Evolutionary conservation across 2,329 filamentous ascomycete species (phyloP), one percentile per base, ranked within the genome.

Genomic region (Hypomyces rosellus): DNA sequence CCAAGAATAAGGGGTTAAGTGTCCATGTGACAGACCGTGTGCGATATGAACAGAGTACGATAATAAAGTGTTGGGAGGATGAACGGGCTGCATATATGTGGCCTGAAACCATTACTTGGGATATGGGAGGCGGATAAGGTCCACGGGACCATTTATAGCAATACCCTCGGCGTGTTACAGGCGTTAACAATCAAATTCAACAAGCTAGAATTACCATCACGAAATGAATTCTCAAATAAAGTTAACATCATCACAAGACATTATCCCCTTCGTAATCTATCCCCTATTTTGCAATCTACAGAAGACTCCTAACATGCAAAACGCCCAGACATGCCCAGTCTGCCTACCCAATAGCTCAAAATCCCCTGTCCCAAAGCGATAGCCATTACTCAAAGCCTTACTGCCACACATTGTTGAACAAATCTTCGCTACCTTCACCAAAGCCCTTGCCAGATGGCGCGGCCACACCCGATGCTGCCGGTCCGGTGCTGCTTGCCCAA

Each of bases 371-470:
- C 56, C 45, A 48, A 49, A n/a, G 15, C 44, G 34, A 14, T 46
- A 36, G 37, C 50, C 41, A 16, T 55, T 47, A 53, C 55, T 49
- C 53, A 52, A 41, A 49, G 40, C 45, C 37, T 52, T 69, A 96
- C 72, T 90, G 81, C 92, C 92, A 97, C 45, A 97, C 92, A 68
- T 97, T 97, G 33, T 86, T 90, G 69, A 97, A 97, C 61, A 97
- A 68, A 71, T 97, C 92, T 57, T 96, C 92, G 49, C 81, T 84
- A 48, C 77, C 81, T 36, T 44, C 25, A 16, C 80, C 83, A 58
- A 85, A 81, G 13, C 80, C 80, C 69, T 86, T 80, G 45, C 76
- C 69, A 13, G 68, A 61, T 30, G 25, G 6, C 25, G 69, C 63
- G 20, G 67, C 67, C 45, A 66, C 67, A 40, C 65, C 65, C 16